Percentiles rank a stretch among this genome's conserved stretches.
Conservation (phyloP, 2,329 filamentous ascomycete genomes). For the Colletotrichum scovillei region DNA sequence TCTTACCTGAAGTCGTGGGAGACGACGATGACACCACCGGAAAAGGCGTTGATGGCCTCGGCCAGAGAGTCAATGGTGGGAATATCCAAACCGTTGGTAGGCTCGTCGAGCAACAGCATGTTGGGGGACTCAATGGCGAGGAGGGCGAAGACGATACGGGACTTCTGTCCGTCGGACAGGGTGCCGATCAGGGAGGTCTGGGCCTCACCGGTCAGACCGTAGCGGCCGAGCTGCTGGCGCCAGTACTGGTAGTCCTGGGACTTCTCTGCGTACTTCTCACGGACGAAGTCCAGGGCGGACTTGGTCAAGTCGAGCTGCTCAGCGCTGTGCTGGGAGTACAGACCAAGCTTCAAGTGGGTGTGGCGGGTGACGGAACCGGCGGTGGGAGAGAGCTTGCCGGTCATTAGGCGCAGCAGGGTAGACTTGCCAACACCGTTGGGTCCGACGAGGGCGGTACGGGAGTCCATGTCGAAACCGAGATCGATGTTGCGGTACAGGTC, state of each 20-base stretch:
- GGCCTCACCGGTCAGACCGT: conserved; percentile 91
- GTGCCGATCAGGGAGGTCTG: conserved; percentile 99
- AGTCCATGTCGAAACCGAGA: conserved; percentile 99
- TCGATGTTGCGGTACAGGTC: conserved; percentile 97
- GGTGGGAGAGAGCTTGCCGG: conserved; percentile 90
- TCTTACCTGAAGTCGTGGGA: conserved; percentile 96
- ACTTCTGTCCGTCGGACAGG: conserved; percentile 96
- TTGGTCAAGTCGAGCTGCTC: conserved; percentile 99
- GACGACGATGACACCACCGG: conserved; percentile 96
- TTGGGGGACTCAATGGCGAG: conserved; percentile 96
- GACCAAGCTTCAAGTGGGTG: conserved; percentile 97
- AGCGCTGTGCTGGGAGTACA: conserved; percentile 98
- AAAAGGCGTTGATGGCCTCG: conserved; percentile 96
- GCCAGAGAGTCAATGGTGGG: conserved; percentile 97
- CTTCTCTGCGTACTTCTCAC: conserved; percentile 90
- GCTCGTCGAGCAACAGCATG: conserved; percentile 98
- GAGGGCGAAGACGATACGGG: conserved; percentile 96
- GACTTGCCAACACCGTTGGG: conserved; percentile 99
- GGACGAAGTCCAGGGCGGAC: conserved; percentile 96
- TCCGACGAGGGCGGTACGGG: conserved; percentile 93
- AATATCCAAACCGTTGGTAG: conserved; percentile 99
- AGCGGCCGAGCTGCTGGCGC: conserved; percentile 95
- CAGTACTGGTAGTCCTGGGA: conserved; percentile 99
- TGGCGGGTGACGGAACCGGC: conserved; percentile 86
- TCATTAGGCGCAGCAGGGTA: conserved; percentile 95